Evolutionary conservation across 306 rosid species (phyloP).

Genomic region (Abrus pulchellus): DNA sequence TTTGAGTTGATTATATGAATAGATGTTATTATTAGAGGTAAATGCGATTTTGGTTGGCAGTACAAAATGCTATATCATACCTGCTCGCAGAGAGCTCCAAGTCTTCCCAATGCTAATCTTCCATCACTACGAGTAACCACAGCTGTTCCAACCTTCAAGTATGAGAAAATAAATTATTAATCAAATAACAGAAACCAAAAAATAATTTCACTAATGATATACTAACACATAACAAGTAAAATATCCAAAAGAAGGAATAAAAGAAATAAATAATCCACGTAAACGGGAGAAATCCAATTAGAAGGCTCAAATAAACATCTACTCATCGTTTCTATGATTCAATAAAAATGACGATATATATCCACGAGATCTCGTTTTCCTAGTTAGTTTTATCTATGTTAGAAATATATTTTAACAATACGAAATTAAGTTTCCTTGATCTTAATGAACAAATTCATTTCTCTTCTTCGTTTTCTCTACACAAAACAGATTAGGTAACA

Average conservation of each 20-base stretch:
- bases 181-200: too few relatives aligned
- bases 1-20: constrained; percentile 1
- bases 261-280: neutral
- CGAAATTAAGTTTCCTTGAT: too few relatives aligned
- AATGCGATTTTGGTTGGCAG: neutral
- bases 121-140: constrained; percentile 96
- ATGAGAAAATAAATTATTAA: neutral
- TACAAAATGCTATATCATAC: constrained; percentile 55
- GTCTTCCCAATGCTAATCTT: constrained; percentile 90
- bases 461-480: too few relatives aligned
- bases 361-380: neutral
- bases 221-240: neutral
- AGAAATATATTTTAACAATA: neutral
- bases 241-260: neutral
- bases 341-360: neutral
- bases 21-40: neutral
- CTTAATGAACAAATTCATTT: too few relatives aligned
- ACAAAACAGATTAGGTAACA: too few relatives aligned
- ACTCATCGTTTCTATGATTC: neutral
- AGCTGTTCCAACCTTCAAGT: constrained; percentile 92
- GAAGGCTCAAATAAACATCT: neutral
- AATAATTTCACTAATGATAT: neutral
- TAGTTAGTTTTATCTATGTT: neutral
- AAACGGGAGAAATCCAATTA: neutral
- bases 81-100: constrained; percentile 97